These are phyloP conservation scores for Venustampulla echinocandica DNA, from an alignment of 495 filamentous ascomycete genomes.

Conservation along the genomic window DNA sequence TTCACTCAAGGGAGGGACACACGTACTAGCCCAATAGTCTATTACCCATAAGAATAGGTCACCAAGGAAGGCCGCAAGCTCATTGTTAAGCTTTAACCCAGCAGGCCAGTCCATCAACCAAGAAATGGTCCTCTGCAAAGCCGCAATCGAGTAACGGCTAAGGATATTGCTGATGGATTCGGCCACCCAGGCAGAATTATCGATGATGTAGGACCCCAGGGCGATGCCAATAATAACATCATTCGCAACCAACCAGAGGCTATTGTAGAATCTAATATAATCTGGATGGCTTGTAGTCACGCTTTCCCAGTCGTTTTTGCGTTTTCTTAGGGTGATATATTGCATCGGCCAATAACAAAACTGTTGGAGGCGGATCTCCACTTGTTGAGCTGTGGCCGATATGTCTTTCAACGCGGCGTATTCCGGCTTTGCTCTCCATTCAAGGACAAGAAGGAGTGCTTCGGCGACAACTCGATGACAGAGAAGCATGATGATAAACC, in stretches of 20 bases:
- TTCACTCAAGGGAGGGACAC: background rate
- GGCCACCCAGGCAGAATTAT: constrained; percentile 82
- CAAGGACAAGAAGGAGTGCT: constrained; percentile 65
- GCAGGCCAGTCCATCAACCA: constrained; percentile 98
- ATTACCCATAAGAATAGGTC: constrained; percentile 97
- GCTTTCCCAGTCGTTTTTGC: constrained; percentile 91
- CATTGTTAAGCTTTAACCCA: constrained; percentile 94
- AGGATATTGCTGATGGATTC: constrained; percentile 72
- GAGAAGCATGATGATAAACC: constrained; percentile 70
- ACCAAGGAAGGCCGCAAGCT: constrained; percentile 86
- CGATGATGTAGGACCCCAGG: constrained; percentile 91
- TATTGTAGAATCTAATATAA: constrained; percentile 99
- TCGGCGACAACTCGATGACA: constrained; percentile 79
- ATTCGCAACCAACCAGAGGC: constrained; percentile 96
- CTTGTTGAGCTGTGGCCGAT: constrained; percentile 94
- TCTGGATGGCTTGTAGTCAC: constrained; percentile 92
- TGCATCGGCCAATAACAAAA: constrained; percentile 98
- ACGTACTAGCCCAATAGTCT: constrained; percentile 82
- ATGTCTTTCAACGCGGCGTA: constrained; percentile 88
- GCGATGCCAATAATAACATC: constrained; percentile 98
- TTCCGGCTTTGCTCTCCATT: constrained; percentile 77
- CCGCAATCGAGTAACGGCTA: constrained; percentile 76
- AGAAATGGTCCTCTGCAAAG: constrained; percentile 77
- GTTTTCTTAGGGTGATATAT: constrained; percentile 78
- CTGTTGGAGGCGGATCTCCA: constrained; percentile 94